Percentiles rank a stretch among this genome's conserved stretches.
phyloP scores from a whole-genome alignment of 352 stramenopile genomes.

The Globisporangium lucens region DNA sequence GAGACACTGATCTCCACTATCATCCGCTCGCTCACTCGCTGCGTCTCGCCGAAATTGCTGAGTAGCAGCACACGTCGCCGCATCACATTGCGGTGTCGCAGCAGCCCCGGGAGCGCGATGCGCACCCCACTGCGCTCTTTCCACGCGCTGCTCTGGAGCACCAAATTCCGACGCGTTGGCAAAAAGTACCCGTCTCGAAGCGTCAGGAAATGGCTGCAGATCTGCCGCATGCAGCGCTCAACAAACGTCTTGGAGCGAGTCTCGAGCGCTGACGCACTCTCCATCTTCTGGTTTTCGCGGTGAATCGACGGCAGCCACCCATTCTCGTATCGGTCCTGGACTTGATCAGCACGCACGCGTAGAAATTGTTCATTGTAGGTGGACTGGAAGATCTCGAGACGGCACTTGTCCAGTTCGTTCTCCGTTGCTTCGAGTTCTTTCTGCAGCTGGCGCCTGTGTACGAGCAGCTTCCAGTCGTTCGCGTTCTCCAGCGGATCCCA shows the following conservation, averaged over 20 bases:
- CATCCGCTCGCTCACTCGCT: conserved; percentile 25
- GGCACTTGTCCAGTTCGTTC: conserved; percentile 39
- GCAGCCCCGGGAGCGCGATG: conserved; percentile 46
- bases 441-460: conserved; percentile 53
- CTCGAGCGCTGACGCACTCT: conserved; percentile 29
- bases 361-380: conserved; percentile 55
- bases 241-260: conserved; percentile 22
- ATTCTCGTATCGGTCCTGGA: conserved; percentile 35
- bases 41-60: conserved; percentile 20
- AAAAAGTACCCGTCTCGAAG: conserved; percentile 39
- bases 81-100: conserved; percentile 38
- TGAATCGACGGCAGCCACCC: conserved; percentile 28
- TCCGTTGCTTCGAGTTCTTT: conserved; percentile 36
- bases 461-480: conserved; percentile 68
- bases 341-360: conserved; percentile 24
- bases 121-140: conserved; percentile 21
- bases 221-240: conserved; percentile 28
- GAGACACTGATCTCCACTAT: conserved; percentile 50
- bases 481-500: conserved; percentile 83
- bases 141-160: conserved; percentile 39
- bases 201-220: conserved; percentile 40
- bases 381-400: conserved; percentile 58
- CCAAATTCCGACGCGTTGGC: conserved; percentile 48
- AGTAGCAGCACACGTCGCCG: conserved; percentile 35
- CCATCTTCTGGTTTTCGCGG: conserved; percentile 20